phyloP scores from a whole-genome alignment of 2,329 filamentous ascomycete genomes.

The Claviceps monticola region DNA sequence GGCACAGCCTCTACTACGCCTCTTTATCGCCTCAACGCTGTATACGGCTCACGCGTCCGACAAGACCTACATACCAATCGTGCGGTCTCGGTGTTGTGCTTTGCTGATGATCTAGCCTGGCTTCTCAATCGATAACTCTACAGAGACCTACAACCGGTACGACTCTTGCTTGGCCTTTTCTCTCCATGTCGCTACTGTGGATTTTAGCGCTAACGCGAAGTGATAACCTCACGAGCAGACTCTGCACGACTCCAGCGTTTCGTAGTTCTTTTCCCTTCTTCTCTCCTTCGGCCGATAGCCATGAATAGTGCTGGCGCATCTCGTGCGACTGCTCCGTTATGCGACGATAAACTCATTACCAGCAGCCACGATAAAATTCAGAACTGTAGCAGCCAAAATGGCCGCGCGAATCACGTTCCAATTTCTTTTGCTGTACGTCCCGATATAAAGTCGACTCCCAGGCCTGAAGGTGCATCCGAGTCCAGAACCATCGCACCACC shows the following conservation, averaged over 20 bases:
- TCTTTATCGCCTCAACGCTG: background rate
- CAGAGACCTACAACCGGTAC: background rate
- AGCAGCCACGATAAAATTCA: background rate
- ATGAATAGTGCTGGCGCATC: constrained; percentile 18
- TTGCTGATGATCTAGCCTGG: background rate
- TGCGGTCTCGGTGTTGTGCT: background rate
- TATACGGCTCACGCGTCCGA: background rate
- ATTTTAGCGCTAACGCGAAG: background rate
- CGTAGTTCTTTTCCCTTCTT: background rate
- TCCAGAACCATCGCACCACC: constrained; percentile 20
- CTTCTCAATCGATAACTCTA: background rate
- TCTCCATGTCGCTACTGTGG: background rate
- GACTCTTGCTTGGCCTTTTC: background rate
- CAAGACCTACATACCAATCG: background rate
- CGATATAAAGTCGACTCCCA: constrained; percentile 7
- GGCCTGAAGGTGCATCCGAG: constrained; percentile 13
- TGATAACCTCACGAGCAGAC: background rate
- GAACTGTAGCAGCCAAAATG: background rate
- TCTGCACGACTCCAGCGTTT: background rate
- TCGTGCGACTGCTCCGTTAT: constrained; percentile 14
- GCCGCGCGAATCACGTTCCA: background rate
- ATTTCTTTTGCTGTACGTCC: constrained; percentile 6
- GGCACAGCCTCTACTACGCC: background rate
- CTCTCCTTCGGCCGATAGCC: constrained; percentile 9
- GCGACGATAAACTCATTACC: constrained; percentile 9